Evolutionary conservation across 2,329 filamentous ascomycete genomes (phyloP).

Genomic region (Hypoxylon sp.): DNA sequence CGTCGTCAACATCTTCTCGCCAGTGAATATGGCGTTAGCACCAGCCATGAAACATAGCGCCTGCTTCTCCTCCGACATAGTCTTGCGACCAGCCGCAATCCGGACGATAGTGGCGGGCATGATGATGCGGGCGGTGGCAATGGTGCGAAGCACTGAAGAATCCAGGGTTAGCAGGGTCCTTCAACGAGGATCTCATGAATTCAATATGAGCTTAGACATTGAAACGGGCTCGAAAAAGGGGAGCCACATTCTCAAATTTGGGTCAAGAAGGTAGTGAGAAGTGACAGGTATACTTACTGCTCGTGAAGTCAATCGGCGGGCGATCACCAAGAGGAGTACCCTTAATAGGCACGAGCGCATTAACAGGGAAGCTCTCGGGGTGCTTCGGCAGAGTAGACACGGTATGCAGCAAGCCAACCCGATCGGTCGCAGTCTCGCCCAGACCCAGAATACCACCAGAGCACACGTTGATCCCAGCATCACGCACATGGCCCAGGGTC

Average conservation of each 20-base stretch:
- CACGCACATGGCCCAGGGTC: slow-evolving; percentile 83
- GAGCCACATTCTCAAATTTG: too few species aligned
- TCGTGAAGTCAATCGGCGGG: slow-evolving; percentile 81
- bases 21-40: slow-evolving; percentile 94
- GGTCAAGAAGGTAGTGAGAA: not conserved
- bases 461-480: slow-evolving; percentile 91
- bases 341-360: slow-evolving; percentile 90
- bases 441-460: slow-evolving; percentile 90
- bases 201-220: not conserved
- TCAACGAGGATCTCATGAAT: not conserved
- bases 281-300: slow-evolving; percentile 55
- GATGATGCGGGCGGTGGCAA: slow-evolving; percentile 85
- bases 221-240: not conserved
- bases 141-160: slow-evolving; percentile 75
- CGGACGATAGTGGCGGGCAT: slow-evolving; percentile 91
- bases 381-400: slow-evolving; percentile 85
- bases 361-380: slow-evolving; percentile 92
- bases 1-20: slow-evolving; percentile 95
- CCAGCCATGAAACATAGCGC: slow-evolving; percentile 91
- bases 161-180: slow-evolving; percentile 5
- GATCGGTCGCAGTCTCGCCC: slow-evolving; percentile 83
- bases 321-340: slow-evolving; percentile 87
- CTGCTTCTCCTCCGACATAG: slow-evolving; percentile 90
- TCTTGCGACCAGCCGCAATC: slow-evolving; percentile 86
- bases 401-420: slow-evolving; percentile 86